Percentiles rank a stretch among this genome's conserved stretches.
Conservation (phyloP, 2,329 filamentous ascomycete species). For the Pseudopithomyces chartarum region DNA sequence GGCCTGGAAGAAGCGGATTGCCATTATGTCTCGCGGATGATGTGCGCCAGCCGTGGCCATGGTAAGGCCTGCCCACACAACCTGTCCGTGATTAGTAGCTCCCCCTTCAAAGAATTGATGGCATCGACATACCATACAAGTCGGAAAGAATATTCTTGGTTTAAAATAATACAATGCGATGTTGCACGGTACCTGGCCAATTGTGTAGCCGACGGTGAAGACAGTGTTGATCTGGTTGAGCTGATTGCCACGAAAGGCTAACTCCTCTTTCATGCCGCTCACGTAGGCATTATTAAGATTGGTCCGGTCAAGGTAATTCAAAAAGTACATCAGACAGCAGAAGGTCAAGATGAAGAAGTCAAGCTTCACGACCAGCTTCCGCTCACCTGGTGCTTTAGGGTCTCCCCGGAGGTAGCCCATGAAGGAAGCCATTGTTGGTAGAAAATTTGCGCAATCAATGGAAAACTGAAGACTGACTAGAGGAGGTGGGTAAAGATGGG, state of each 20-base stretch:
- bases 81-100: conserved; percentile 19
- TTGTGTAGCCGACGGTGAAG: conserved; percentile 48
- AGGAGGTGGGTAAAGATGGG: background rate
- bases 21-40: conserved; percentile 62
- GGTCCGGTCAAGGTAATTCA: conserved; percentile 44
- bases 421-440: conserved; percentile 31
- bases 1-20: conserved; percentile 60
- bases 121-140: background rate
- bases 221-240: conserved; percentile 54
- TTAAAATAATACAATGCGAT: conserved; percentile 5
- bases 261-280: conserved; percentile 49
- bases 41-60: conserved; percentile 63
- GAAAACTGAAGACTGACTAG: too few species aligned
- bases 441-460: background rate
- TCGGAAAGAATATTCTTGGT: conserved; percentile 1
- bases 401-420: conserved; percentile 41
- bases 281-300: conserved; percentile 52
- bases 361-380: conserved; percentile 60
- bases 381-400: conserved; percentile 29
- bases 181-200: conserved; percentile 54
- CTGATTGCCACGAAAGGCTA: conserved; percentile 46
- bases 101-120: background rate
- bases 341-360: conserved; percentile 70
- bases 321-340: conserved; percentile 59
- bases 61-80: conserved; percentile 66